These are phyloP conservation scores for Cyanophora paradoxa DNA, from an alignment of 78 protist genomes.

Conservation along the genomic window DNA sequence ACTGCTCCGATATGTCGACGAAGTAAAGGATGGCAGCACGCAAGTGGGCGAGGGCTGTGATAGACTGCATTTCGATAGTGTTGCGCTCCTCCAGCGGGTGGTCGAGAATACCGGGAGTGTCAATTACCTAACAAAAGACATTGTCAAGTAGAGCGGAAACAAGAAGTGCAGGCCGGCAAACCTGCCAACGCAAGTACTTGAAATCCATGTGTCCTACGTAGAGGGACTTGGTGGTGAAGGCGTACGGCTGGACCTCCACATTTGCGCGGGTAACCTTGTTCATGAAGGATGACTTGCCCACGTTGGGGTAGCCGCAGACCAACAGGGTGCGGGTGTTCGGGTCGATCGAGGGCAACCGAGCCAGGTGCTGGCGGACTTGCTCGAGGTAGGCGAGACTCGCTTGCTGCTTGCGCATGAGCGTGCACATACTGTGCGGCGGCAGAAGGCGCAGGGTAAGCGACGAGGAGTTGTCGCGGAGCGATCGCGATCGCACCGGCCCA, in stretches of 20 bases:
- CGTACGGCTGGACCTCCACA: slow-evolving; percentile 99
- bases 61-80: slow-evolving; percentile 99
- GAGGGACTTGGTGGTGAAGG: slow-evolving; percentile 99
- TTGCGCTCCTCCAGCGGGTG: slow-evolving; percentile 96
- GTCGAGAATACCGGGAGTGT: slow-evolving; percentile 99
- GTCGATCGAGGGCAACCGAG: slow-evolving; percentile 97
- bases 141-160: not conserved
- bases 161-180: not conserved
- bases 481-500: slow-evolving; percentile 79
- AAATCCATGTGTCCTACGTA: slow-evolving; percentile 97
- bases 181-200: slow-evolving; percentile 92
- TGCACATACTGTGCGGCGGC: slow-evolving; percentile 90
- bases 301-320: slow-evolving; percentile 88
- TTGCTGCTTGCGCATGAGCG: slow-evolving; percentile 74
- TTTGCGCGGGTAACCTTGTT: slow-evolving; percentile 94
- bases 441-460: not conserved
- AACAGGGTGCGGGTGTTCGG: slow-evolving; percentile 96
- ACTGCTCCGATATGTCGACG: slow-evolving; percentile 90
- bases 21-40: slow-evolving; percentile 82
- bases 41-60: slow-evolving; percentile 99
- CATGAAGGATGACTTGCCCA: slow-evolving; percentile 96
- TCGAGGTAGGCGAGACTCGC: slow-evolving; percentile 90
- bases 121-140: slow-evolving; percentile 88
- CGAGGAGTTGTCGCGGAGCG: not conserved
- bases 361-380: slow-evolving; percentile 97